Evolutionary conservation across 495 filamentous ascomycete species (phyloP).

Genomic region (Penicillium cosmopolitanum): DNA sequence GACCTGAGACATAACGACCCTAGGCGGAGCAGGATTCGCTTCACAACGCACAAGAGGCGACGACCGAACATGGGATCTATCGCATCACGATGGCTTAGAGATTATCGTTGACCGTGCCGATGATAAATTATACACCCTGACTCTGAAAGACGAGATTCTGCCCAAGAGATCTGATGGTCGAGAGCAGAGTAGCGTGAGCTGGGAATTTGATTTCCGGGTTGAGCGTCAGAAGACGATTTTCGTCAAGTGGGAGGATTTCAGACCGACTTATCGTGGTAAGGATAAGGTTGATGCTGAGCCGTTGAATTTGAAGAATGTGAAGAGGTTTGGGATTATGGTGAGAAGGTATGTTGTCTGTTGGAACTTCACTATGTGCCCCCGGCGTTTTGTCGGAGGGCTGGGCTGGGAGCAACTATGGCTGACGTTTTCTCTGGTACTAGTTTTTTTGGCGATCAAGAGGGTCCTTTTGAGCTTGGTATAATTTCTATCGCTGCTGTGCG

Average conservation of each 20-base stretch:
- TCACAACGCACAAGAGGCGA: slow-evolving; percentile 68
- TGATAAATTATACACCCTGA: slow-evolving; percentile 69
- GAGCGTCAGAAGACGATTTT: slow-evolving; percentile 37
- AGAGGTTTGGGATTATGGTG: slow-evolving; percentile 73
- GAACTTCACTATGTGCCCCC: background rate
- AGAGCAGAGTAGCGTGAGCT: slow-evolving; percentile 62
- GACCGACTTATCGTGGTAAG: slow-evolving; percentile 72
- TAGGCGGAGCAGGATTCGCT: slow-evolving; percentile 84
- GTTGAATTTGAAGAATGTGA: slow-evolving; percentile 61
- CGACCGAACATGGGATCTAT: slow-evolving; percentile 56
- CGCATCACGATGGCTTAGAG: slow-evolving; percentile 58
- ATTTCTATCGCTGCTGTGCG: slow-evolving; percentile 50
- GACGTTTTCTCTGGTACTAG: slow-evolving; percentile 37
- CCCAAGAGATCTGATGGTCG: slow-evolving; percentile 60
- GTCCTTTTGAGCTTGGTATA: slow-evolving; percentile 64
- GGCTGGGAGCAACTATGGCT: background rate
- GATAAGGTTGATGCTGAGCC: slow-evolving; percentile 56
- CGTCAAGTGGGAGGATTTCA: slow-evolving; percentile 64
- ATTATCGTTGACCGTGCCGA: slow-evolving; percentile 39
- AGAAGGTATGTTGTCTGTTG: slow-evolving; percentile 60
- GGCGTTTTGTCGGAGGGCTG: no score
- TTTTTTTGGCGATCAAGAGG: slow-evolving; percentile 77
- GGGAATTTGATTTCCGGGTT: slow-evolving; percentile 45
- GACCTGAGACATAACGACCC: slow-evolving; percentile 70
- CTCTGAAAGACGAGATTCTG: slow-evolving; percentile 68